Conservation (phyloP, 129 eudicot genomes). For the Erigeron canadensis region DNA sequence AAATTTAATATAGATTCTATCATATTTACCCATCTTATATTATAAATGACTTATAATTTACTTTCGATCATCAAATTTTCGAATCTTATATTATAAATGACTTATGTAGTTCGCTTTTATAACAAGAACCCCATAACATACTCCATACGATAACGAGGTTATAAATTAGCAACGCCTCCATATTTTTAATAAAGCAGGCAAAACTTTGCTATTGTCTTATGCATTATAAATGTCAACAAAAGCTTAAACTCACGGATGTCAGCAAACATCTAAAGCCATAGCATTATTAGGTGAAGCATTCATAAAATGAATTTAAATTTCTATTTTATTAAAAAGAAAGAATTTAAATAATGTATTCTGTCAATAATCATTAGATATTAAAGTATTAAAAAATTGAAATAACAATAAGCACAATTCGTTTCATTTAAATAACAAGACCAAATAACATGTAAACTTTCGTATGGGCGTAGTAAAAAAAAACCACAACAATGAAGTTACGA, state of each 20-base stretch:
- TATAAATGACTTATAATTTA: too few relatives aligned
- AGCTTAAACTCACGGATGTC: slow-evolving; percentile 31
- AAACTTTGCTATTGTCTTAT: slow-evolving; percentile 22
- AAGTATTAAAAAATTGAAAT: too few relatives aligned
- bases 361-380: too few relatives aligned
- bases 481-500: too few relatives aligned
- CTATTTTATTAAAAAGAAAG: not conserved
- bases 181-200: slow-evolving; percentile 3
- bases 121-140: not conserved
- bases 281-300: slow-evolving; percentile 46
- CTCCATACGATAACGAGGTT: not conserved
- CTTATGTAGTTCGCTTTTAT: not conserved
- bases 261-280: slow-evolving; percentile 31
- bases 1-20: too few relatives aligned
- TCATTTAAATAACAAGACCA: too few relatives aligned
- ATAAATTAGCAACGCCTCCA: slow-evolving; percentile 2
- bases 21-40: too few relatives aligned
- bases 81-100: too few relatives aligned
- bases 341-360: not conserved
- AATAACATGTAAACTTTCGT: too few relatives aligned
- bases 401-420: too few relatives aligned
- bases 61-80: too few relatives aligned
- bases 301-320: slow-evolving; percentile 16
- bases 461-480: too few relatives aligned
- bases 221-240: slow-evolving; percentile 34